Evolutionary conservation across 306 rosid species (phyloP).

Genomic region (Casuarina equisetifolia): DNA sequence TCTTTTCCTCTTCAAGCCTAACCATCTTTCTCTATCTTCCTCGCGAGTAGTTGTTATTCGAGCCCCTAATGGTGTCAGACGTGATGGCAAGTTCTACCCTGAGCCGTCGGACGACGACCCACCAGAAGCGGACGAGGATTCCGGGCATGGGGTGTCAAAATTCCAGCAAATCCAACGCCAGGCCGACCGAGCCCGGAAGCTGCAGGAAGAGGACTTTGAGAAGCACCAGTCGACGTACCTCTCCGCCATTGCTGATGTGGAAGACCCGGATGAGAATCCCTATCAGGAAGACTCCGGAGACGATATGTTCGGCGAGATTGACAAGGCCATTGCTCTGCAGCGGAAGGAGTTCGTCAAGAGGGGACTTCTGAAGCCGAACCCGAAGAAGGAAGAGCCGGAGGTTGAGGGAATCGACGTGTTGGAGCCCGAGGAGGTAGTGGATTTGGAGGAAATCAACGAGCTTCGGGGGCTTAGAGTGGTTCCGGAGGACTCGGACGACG

Average conservation of each 20-base stretch:
- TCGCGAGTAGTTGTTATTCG: slow-evolving; percentile 22
- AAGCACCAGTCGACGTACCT: slow-evolving; percentile 78
- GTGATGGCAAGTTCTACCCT: slow-evolving; percentile 75
- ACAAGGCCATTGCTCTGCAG: slow-evolving; percentile 79
- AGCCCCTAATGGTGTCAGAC: slow-evolving; percentile 49
- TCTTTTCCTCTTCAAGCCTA: slow-evolving; percentile 24
- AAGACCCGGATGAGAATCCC: slow-evolving; percentile 60
- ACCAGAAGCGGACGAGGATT: slow-evolving; percentile 69
- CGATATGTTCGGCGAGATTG: slow-evolving; percentile 83
- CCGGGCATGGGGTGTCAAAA: slow-evolving; percentile 72
- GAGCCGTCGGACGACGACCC: slow-evolving; percentile 85
- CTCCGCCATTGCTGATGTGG: slow-evolving; percentile 77
- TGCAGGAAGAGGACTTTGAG: slow-evolving; percentile 66
- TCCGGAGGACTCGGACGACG: slow-evolving; percentile 36
- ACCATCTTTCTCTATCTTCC: slow-evolving; percentile 14
- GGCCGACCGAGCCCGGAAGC: slow-evolving; percentile 71
- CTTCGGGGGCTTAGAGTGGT: slow-evolving; percentile 54
- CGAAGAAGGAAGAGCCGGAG: slow-evolving; percentile 41
- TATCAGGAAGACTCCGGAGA: slow-evolving; percentile 45
- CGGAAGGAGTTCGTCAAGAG: slow-evolving; percentile 86
- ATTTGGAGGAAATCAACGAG: slow-evolving; percentile 73
- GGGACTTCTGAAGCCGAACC: slow-evolving; percentile 83
- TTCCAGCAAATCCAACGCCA: slow-evolving; percentile 78
- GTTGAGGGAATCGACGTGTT: slow-evolving; percentile 44
- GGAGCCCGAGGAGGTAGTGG: slow-evolving; percentile 71